phyloP scores from a whole-genome alignment of 352 stramenopile species.

The Globisporangium echinulatum region DNA sequence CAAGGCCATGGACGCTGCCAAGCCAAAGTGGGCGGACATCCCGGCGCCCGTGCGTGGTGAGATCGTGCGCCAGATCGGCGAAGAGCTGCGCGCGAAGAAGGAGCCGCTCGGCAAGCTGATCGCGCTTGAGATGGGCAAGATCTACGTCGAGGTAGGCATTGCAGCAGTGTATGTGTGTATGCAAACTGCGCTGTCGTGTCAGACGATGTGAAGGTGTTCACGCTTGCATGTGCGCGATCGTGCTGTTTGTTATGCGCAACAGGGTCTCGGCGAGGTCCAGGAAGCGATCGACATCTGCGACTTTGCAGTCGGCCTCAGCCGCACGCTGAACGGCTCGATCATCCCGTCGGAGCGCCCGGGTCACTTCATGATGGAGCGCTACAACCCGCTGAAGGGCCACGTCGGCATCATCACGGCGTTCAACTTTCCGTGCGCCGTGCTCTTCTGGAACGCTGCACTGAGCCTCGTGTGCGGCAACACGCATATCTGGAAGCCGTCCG shows the following conservation, averaged over 20 bases:
- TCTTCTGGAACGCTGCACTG: constrained; percentile 90
- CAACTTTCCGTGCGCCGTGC: constrained; percentile 90
- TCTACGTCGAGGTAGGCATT: constrained; percentile 69
- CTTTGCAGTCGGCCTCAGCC: constrained; percentile 89
- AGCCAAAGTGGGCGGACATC: constrained; percentile 78
- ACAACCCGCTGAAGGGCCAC: constrained; percentile 90
- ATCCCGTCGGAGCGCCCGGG: constrained; percentile 88
- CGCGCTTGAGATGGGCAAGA: constrained; percentile 92
- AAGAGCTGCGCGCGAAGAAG: constrained; percentile 85
- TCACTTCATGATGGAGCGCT: constrained; percentile 93
- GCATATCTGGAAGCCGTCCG: constrained; percentile 89
- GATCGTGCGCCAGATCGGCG: constrained; percentile 90
- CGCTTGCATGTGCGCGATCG: not conserved
- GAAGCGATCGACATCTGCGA: constrained; percentile 94
- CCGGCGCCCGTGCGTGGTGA: constrained; percentile 86
- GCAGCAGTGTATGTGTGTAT: not conserved
- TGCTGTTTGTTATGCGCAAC: not conserved
- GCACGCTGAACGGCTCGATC: constrained; percentile 83
- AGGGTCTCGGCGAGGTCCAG: constrained; percentile 90
- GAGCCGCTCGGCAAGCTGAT: constrained; percentile 88
- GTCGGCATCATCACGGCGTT: constrained; percentile 93
- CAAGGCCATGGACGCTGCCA: constrained; percentile 74
- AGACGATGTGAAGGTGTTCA: too few relatives aligned
- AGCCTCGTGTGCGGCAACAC: constrained; percentile 90
- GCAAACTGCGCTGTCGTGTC: not conserved